A percentile compares a stretch with the other conserved stretches of the same genome.
Conservation (phyloP, 306 rosid species). For the Lagenaria siceraria region DNA sequence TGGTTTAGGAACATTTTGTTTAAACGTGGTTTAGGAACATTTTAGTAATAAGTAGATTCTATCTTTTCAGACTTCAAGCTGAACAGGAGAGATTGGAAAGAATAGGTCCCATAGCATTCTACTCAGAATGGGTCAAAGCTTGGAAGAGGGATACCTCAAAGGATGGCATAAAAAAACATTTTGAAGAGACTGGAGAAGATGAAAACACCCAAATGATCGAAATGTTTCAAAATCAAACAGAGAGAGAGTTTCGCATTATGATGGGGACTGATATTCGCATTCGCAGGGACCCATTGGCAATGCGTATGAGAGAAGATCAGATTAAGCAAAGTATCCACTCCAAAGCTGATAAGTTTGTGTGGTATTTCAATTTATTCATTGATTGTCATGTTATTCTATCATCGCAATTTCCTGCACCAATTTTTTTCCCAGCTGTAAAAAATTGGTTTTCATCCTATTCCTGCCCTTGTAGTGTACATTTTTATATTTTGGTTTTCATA, state of each 20-base stretch:
- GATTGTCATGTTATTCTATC: conserved; percentile 1
- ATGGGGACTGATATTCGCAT: conserved; percentile 95
- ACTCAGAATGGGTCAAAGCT: conserved; percentile 91
- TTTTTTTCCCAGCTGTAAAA: background rate
- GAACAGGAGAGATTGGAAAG: conserved; percentile 61
- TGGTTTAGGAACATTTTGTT: background rate
- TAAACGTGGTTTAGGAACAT: background rate
- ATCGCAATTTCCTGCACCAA: background rate
- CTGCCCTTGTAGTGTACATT: background rate
- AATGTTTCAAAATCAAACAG: conserved; percentile 81
- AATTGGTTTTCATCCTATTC: background rate
- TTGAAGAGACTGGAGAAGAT: conserved; percentile 89
- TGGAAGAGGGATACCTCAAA: conserved; percentile 81
- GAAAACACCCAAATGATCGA: conserved; percentile 70
- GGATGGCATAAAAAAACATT: conserved; percentile 81
- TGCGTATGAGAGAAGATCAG: conserved; percentile 88
- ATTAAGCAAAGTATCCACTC: conserved; percentile 82
- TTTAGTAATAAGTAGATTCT: background rate
- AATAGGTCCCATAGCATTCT: conserved; percentile 61
- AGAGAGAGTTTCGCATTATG: conserved; percentile 84
- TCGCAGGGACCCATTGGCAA: conserved; percentile 83
- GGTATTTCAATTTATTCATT: conserved; percentile 11
- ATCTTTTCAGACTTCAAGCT: conserved; percentile 61
- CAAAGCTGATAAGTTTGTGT: conserved; percentile 22
- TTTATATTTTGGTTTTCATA: background rate